phyloP scores from a whole-genome alignment of 2,329 filamentous ascomycete genomes.

The Huntiella bhutanensis region DNA sequence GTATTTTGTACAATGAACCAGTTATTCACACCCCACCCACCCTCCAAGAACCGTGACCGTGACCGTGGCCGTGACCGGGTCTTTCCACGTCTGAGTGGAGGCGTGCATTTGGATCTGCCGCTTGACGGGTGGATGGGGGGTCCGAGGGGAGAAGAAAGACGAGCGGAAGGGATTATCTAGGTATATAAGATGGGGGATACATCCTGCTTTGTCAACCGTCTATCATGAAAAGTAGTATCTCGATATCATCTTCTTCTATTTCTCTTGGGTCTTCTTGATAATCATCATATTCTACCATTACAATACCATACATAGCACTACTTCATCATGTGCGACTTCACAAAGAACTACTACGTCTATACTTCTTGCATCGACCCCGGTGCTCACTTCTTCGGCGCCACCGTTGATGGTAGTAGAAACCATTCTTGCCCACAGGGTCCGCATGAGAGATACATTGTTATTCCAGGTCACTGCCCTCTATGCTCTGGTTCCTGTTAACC shows the following conservation, averaged over 20 bases:
- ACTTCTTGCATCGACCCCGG: slow-evolving; percentile 49
- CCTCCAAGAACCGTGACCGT: too few relatives aligned
- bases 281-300: neutral
- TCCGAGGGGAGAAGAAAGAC: neutral
- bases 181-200: neutral
- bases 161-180: neutral
- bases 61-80: too few relatives aligned
- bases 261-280: neutral
- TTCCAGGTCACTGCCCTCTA: slow-evolving; percentile 39
- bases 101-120: neutral
- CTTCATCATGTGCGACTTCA: slow-evolving; percentile 40
- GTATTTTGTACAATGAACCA: too few relatives aligned
- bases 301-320: neutral
- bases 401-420: slow-evolving; percentile 44
- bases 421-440: slow-evolving; percentile 42
- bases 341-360: slow-evolving; percentile 63
- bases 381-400: slow-evolving; percentile 51
- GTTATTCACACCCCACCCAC: too few relatives aligned
- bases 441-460: slow-evolving; percentile 56
- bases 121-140: neutral
- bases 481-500: slow-evolving; percentile 20
- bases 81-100: too few relatives aligned
- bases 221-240: neutral
- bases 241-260: neutral
- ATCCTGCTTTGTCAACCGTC: neutral